Evolutionary conservation across 2,329 filamentous ascomycete species (phyloP), one percentile per base, ranked within the genome.

Genomic region (Cordyceps tenuipes): DNA sequence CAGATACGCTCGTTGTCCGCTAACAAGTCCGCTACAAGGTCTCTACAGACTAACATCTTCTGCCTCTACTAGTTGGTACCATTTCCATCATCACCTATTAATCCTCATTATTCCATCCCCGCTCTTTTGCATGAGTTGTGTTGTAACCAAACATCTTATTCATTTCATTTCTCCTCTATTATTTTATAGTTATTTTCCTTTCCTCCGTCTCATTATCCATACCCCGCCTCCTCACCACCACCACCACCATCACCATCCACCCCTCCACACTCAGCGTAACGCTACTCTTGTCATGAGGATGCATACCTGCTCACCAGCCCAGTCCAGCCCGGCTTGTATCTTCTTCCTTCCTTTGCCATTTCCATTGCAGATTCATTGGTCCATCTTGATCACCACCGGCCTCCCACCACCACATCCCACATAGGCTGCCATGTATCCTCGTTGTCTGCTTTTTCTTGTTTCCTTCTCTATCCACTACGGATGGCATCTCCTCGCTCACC

Each of bases 281-380:
- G 39, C 57, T 51, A 46, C 48, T 46, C 55, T 59, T 52, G 57
- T 59, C 47, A 59, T 52, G 48, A 50, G 55, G 23, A 43, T 58
- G n/a, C 36, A 19, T 15, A n/a, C 17, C 10, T 58, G 46, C 46
- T 52, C 39, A 39, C 48, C 47, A 31, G 36, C 44, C n/a, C n/a
- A n/a, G n/a, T n/a, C 36, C 39, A 21, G 17, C 8, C 19, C 34
- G 10, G 41, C 46, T 12, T 15, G 31, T 12, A 36, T 36, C 2
- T 36, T 3, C 6, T 6, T 29, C 8, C 8, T 9, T 36, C 12
- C 6, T 39, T 49, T 8, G 19, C 29, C 29, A 29, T 31, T n/a
- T 39, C 34, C 31, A 23, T 43, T 41, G 31, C 55, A 51, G 55
- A 31, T 50, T 51, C 17, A 51, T 50, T 51, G 55, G 47, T 51